These are phyloP conservation scores for Botrytis squamosa DNA, from an alignment of 2,329 filamentous ascomycete species.

Conservation along the genomic window DNA sequence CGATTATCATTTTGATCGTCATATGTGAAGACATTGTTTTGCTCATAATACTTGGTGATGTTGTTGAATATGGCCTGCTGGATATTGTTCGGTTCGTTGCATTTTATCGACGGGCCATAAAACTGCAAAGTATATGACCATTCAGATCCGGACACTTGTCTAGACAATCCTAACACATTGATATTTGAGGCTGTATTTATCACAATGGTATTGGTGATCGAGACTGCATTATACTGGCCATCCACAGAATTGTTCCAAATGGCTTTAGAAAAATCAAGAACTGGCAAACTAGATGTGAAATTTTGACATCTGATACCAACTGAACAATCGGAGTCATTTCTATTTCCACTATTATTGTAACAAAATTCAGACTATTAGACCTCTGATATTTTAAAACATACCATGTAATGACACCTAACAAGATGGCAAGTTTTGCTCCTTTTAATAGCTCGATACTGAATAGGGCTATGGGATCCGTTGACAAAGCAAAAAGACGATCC, in stretches of 20 bases:
- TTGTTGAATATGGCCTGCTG: constrained; percentile 20
- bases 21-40: not conserved
- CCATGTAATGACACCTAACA: not conserved
- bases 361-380: not conserved
- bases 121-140: constrained; percentile 26
- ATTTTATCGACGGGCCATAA: constrained; percentile 26
- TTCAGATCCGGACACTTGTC: constrained; percentile 19
- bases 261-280: constrained; percentile 4
- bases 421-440: constrained; percentile 12
- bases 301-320: not conserved
- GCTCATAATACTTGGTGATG: not conserved
- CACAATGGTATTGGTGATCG: constrained; percentile 1
- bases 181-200: constrained; percentile 13
- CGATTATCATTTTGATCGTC: not conserved
- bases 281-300: not conserved
- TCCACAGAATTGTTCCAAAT: constrained; percentile 4
- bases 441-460: constrained; percentile 16
- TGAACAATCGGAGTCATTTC: not conserved
- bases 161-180: constrained; percentile 5
- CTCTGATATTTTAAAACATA: not conserved
- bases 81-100: constrained; percentile 13
- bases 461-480: constrained; percentile 23
- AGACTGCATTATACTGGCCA: not conserved
- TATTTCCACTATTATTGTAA: not conserved
- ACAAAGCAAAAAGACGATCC: constrained; percentile 27